Percentiles rank a stretch among this genome's conserved stretches.
These are phyloP conservation scores for Linaria vulgaris DNA, from an alignment of 257 asterid species.

Conservation along the genomic window DNA sequence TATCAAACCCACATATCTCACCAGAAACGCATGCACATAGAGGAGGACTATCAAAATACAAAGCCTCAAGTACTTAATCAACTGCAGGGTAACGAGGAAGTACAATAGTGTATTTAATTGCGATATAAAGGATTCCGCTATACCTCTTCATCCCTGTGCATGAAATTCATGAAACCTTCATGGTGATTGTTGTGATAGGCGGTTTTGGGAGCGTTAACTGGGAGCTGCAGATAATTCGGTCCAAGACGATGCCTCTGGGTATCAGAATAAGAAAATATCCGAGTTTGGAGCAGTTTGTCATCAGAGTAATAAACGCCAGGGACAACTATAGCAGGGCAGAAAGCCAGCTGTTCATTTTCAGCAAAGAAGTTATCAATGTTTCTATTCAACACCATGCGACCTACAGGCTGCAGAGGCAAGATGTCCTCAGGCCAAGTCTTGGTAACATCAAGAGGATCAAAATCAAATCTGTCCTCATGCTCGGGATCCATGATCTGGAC, in stretches of 20 bases:
- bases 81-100: background rate
- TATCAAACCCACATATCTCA: too few species aligned
- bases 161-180: constrained; percentile 73
- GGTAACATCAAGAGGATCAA: constrained; percentile 95
- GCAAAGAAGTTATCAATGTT: constrained; percentile 87
- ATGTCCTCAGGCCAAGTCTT: constrained; percentile 97
- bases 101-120: background rate
- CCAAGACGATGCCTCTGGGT: constrained; percentile 87
- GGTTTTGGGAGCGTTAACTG: constrained; percentile 69
- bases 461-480: constrained; percentile 80
- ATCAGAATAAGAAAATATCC: constrained; percentile 63
- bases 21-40: too few species aligned
- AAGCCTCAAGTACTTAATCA: too few species aligned
- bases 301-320: constrained; percentile 67
- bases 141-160: constrained; percentile 86
- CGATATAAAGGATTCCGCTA: background rate
- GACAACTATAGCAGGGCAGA: constrained; percentile 58
- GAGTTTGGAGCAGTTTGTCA: constrained; percentile 68
- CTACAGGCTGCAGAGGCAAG: constrained; percentile 94
- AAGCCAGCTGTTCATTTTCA: constrained; percentile 72
- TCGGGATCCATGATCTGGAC: constrained; percentile 88
- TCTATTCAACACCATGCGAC: constrained; percentile 87
- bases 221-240: constrained; percentile 72
- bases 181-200: constrained; percentile 74
- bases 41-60: too few species aligned